These are phyloP conservation scores for Rhodotorula sp. DNA, from an alignment of 1,284 basidiomycete genomes.

Conservation along the genomic window DNA sequence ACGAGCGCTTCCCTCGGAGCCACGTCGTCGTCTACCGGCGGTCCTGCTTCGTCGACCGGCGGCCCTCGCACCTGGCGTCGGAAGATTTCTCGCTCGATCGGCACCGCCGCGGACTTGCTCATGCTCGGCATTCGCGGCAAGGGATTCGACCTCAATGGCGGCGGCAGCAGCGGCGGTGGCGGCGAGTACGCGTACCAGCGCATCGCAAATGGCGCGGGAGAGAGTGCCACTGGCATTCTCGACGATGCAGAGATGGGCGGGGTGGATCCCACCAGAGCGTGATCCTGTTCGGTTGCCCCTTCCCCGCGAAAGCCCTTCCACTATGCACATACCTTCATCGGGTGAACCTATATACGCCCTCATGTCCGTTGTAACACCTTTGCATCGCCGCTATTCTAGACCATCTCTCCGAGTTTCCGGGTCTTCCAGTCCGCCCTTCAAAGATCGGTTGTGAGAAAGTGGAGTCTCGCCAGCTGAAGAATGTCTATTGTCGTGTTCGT, in stretches of 20 bases:
- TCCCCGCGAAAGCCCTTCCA: neutral
- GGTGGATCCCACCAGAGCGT: neutral
- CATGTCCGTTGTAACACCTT: conserved; percentile 1
- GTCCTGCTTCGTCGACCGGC: neutral
- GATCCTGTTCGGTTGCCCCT: neutral
- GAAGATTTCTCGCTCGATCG: conserved; percentile 26
- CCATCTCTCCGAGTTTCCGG: no score
- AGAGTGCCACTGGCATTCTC: conserved; percentile 3
- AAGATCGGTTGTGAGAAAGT: no score
- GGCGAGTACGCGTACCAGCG: conserved; percentile 18
- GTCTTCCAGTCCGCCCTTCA: no score
- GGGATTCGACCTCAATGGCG: neutral
- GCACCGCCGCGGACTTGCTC: conserved; percentile 25
- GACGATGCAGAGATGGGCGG: conserved; percentile 12
- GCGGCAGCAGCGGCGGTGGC: neutral
- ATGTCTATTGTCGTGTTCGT: no score
- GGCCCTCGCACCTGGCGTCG: conserved; percentile 18
- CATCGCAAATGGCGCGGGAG: conserved; percentile 6
- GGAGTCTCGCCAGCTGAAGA: no score
- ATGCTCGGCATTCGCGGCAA: neutral
- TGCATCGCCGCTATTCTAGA: neutral
- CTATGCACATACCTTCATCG: no score
- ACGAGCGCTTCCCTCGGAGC: neutral
- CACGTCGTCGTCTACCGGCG: neutral
- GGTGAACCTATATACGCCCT: neutral